These are phyloP conservation scores for Stentor roeselii DNA, from an alignment of 73 alveolate genomes.

Conservation along the genomic window DNA sequence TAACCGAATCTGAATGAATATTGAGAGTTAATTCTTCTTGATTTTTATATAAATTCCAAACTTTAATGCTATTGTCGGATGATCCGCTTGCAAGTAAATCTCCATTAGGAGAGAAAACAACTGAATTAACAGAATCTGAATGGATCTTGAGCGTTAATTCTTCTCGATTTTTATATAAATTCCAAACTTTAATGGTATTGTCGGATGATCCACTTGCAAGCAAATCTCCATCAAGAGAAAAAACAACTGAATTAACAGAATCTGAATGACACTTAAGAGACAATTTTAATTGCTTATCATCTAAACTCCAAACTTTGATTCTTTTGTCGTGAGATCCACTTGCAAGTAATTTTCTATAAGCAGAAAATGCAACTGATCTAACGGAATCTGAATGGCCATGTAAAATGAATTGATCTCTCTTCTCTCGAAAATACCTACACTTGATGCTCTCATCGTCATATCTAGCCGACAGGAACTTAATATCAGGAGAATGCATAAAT, in stretches of 20 bases:
- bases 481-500: not conserved
- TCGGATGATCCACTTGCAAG: not conserved
- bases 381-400: not conserved
- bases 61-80: not conserved
- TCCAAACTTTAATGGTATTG: not conserved
- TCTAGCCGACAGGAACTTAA: not conserved
- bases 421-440: not conserved
- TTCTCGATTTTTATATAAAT: not conserved
- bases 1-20: not conserved
- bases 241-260: not conserved
- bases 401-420: not conserved
- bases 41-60: not conserved
- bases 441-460: not conserved
- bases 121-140: not conserved
- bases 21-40: not conserved
- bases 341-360: not conserved
- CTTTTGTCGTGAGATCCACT: not conserved
- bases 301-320: not conserved
- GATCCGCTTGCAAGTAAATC: not conserved
- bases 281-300: not conserved
- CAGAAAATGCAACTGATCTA: not conserved
- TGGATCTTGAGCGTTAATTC: not conserved
- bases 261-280: not conserved
- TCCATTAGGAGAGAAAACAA: not conserved
- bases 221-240: not conserved